These are phyloP conservation scores for Trypanosoma grayi DNA, from an alignment of 208 protist genomes.

Conservation along the genomic window DNA sequence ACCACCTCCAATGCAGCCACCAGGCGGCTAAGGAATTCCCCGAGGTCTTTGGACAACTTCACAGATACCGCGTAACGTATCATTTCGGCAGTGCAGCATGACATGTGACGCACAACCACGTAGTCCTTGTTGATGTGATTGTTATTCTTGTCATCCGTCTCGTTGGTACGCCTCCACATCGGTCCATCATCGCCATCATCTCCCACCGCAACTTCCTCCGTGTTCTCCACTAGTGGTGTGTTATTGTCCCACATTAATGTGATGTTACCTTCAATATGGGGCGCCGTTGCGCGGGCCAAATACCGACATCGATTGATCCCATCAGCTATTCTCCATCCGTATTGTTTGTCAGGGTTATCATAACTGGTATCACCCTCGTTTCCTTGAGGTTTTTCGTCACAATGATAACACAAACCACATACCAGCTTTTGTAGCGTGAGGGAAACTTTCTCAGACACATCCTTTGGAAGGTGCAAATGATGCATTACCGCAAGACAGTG, in stretches of 20 bases:
- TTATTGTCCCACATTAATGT: constrained; percentile 19
- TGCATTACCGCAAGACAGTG: constrained; percentile 38
- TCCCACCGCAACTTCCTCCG: constrained; percentile 17
- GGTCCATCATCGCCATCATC: constrained; percentile 11
- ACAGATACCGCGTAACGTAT: constrained; percentile 57
- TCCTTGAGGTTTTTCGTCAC: constrained; percentile 20
- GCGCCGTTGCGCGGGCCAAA: constrained; percentile 5
- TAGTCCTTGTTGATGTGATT: constrained; percentile 16
- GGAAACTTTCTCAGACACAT: constrained; percentile 36
- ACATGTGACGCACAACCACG: constrained; percentile 52
- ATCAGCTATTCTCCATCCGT: background rate
- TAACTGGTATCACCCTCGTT: background rate
- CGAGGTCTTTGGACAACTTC: constrained; percentile 45
- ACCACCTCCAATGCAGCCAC: constrained; percentile 42
- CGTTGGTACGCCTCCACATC: background rate
- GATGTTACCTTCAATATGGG: constrained; percentile 25
- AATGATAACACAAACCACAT: constrained; percentile 46
- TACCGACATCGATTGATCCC: constrained; percentile 13
- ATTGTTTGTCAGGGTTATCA: background rate
- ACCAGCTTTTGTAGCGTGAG: constrained; percentile 62
- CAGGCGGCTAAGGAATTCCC: constrained; percentile 47
- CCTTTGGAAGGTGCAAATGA: constrained; percentile 42
- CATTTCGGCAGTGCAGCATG: constrained; percentile 63
- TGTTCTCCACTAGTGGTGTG: constrained; percentile 18
- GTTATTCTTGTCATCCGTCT: background rate